Evolutionary conservation across 495 filamentous ascomycete genomes (phyloP).

Genomic region (Xylaria castorea): DNA sequence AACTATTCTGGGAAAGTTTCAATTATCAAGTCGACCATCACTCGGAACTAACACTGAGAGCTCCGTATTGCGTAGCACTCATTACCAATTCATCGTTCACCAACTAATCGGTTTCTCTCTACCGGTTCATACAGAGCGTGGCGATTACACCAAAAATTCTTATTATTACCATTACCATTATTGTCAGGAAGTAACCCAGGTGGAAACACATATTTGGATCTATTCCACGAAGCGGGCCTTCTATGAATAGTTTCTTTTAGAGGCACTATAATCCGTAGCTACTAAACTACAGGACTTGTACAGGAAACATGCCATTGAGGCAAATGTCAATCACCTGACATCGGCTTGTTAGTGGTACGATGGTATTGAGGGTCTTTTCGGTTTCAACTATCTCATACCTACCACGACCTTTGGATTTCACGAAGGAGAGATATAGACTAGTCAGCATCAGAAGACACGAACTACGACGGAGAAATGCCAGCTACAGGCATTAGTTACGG

Average conservation of each 20-base stretch:
- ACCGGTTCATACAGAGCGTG: not conserved
- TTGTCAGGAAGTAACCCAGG: not conserved
- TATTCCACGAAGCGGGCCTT: not conserved
- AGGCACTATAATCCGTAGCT: not conserved
- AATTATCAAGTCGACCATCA: not conserved
- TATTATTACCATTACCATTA: not conserved
- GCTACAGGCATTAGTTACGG: not conserved
- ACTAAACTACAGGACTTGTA: not conserved
- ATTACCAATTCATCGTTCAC: not conserved
- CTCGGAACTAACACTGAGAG: not conserved
- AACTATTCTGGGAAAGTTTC: not conserved
- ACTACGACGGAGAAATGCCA: not conserved
- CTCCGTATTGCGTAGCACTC: not conserved
- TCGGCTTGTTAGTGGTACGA: no score
- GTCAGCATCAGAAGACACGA: not conserved
- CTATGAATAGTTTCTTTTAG: not conserved
- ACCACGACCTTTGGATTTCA: not conserved
- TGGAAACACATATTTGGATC: not conserved
- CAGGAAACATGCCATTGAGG: not conserved
- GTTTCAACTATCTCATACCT: not conserved
- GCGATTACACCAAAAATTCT: not conserved
- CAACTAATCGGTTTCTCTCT: not conserved
- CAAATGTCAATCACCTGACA: not conserved
- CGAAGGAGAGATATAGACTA: not conserved
- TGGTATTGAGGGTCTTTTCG: no score